Percentiles rank a stretch among this genome's conserved stretches.
Evolutionary conservation across 768 basidiomycete species (phyloP).

Genomic region (Phylloporus scabripes): DNA sequence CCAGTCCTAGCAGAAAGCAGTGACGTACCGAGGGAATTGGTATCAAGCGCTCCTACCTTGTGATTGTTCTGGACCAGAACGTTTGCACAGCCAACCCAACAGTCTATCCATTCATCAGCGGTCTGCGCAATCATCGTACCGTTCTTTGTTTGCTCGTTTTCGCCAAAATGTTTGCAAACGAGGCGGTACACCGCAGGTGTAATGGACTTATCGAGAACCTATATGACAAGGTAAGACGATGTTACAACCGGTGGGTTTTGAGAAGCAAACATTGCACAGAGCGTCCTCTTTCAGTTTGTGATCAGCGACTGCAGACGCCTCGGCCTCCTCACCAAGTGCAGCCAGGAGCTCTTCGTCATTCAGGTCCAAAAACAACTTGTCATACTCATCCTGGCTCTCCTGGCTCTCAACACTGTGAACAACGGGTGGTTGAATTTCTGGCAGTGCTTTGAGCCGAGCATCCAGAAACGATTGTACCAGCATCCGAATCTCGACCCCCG

Average conservation of each 20-base stretch:
- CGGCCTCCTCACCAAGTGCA: slow-evolving; percentile 40
- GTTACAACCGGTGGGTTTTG: background rate
- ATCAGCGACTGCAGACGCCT: slow-evolving; percentile 20
- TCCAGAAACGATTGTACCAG: slow-evolving; percentile 60
- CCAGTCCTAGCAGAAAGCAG: slow-evolving; percentile 48
- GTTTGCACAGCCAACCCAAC: slow-evolving; percentile 68
- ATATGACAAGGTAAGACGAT: background rate
- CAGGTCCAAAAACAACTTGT: slow-evolving; percentile 51
- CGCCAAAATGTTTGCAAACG: slow-evolving; percentile 44
- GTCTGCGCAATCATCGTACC: slow-evolving; percentile 27
- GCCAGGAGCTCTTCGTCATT: slow-evolving; percentile 56
- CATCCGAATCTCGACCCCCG: slow-evolving; percentile 50
- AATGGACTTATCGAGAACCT: slow-evolving; percentile 49
- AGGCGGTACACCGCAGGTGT: slow-evolving; percentile 52
- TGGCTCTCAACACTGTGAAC: slow-evolving; percentile 37
- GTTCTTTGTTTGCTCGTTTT: slow-evolving; percentile 18
- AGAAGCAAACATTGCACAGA: slow-evolving; percentile 43
- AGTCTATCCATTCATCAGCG: slow-evolving; percentile 57
- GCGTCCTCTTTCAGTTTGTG: slow-evolving; percentile 41
- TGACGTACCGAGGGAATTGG: background rate
- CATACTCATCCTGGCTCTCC: slow-evolving; percentile 79
- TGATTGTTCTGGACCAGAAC: slow-evolving; percentile 51
- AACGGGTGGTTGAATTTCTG: slow-evolving; percentile 30
- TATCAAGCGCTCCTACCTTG: slow-evolving; percentile 30
- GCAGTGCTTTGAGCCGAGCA: slow-evolving; percentile 45